Conservation (phyloP, 495 filamentous ascomycete genomes). For the Lentithecium fluviatile region DNA sequence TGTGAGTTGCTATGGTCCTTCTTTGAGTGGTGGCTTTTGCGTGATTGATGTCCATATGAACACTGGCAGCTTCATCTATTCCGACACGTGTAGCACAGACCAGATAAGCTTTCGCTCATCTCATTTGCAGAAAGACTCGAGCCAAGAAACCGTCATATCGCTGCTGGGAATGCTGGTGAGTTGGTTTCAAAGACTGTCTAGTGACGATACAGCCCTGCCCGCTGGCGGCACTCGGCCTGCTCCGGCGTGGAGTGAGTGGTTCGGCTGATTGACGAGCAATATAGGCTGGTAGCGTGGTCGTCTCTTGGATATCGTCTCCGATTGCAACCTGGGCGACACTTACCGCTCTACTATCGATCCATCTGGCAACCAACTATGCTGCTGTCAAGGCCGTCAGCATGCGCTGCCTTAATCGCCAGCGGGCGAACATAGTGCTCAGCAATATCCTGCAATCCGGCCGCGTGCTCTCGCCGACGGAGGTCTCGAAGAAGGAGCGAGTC, state of each 20-base stretch:
- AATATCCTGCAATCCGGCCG: conserved; percentile 52
- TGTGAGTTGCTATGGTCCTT: conserved; percentile 47
- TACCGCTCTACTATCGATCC: conserved; percentile 66
- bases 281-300: conserved; percentile 74
- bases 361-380: conserved; percentile 78
- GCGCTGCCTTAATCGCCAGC: conserved; percentile 82
- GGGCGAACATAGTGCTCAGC: conserved; percentile 76
- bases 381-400: conserved; percentile 83
- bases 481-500: conserved; percentile 67
- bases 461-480: conserved; percentile 62
- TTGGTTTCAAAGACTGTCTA: conserved; percentile 16
- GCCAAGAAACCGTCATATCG: conserved; percentile 92
- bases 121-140: conserved; percentile 73
- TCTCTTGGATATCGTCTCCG: conserved; percentile 69
- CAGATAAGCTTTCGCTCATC: conserved; percentile 30
- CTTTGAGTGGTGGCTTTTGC: not conserved
- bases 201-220: not conserved
- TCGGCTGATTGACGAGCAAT: conserved; percentile 26
- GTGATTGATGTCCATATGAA: conserved; percentile 5
- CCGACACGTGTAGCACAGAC: conserved; percentile 8
- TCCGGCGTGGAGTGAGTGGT: conserved; percentile 7
- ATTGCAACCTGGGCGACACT: conserved; percentile 74
- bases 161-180: conserved; percentile 83
- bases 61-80: conserved; percentile 2
- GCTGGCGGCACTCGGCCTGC: conserved; percentile 3